Evolutionary conservation across 192 early-diverging fungal genomes (phyloP).

Genomic region (Podila epicladia): DNA sequence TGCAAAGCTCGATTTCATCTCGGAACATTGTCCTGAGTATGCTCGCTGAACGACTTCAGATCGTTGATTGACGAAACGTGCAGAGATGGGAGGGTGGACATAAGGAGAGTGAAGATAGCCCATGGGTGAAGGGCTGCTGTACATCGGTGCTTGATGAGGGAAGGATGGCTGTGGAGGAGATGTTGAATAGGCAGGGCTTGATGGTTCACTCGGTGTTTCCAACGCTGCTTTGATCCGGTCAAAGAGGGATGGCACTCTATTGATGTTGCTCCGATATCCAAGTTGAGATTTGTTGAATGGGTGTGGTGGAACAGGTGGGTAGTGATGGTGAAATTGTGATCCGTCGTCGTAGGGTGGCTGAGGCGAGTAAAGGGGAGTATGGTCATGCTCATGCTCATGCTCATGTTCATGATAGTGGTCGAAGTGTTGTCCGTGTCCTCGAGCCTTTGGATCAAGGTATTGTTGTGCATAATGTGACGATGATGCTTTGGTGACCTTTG

Average conservation of each 20-base stretch:
- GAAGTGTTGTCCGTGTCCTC: neutral
- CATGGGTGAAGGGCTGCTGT: neutral
- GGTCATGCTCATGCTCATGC: too few species aligned
- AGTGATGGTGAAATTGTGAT: conserved; percentile 19
- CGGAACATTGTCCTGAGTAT: conserved; percentile 30
- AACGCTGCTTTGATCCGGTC: conserved; percentile 41
- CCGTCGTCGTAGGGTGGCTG: neutral
- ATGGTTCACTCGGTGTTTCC: neutral
- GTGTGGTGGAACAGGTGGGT: conserved; percentile 1
- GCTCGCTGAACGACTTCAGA: conserved; percentile 23
- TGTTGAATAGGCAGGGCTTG: neutral
- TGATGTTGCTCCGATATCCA: conserved; percentile 11
- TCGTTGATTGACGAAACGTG: conserved; percentile 1
- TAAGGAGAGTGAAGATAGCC: neutral
- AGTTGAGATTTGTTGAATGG: conserved; percentile 18
- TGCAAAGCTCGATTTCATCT: conserved; percentile 34
- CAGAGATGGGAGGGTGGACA: neutral
- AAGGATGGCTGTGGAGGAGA: neutral
- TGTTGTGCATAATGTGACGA: neutral
- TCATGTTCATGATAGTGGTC: neutral
- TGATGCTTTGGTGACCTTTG: neutral
- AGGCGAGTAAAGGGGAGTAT: too few species aligned
- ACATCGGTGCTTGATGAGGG: neutral
- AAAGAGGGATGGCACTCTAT: conserved; percentile 24
- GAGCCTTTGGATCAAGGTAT: neutral